Evolutionary conservation across 345 rosid genomes (phyloP), one percentile per base, ranked within the genome.

Genomic region (Citrus glauca): DNA sequence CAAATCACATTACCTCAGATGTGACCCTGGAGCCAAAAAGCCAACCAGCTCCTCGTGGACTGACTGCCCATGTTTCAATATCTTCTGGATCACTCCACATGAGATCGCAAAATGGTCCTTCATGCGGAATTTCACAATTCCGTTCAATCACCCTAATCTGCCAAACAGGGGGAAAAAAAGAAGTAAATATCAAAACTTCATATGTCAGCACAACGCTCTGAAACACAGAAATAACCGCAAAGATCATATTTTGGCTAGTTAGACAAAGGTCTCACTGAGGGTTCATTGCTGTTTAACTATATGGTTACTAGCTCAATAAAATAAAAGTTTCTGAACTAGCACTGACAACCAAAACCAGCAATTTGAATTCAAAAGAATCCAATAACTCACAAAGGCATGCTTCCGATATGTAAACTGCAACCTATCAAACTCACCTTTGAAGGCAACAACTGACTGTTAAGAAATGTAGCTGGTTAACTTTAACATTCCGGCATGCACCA

Each of bases 21-120:
- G 99, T 96, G 71, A 96, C 99, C 88, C 97, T 91, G 80, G 99
- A 92, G 59, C 99, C 99, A 80, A 96, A 96, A 74, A 96, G 98
- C 99, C 99, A 96, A 75, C 99, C 99, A 78, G 99, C 99, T 82
- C 99, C 99, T 71, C 98, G 89, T 40, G 99, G 99, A 86, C 99
- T 96, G 61, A 94, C 98, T 78, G 98, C 99, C 99, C 99, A 96
- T 80, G 98, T 90, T 86, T 96, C 99, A 81, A 96, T 96, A 81
- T 96, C 98, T 89, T 96, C 99, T 74, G 99, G 99, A 85, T 96
- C 99, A 78, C 99, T 96, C 98, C 99, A 94, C 99, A 94, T 96
- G 55, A 96, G 98, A 88, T 96, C 99, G 82, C 99, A 96, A 84
- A 96, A 96, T 66, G 99, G 98, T 66, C 99, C 99, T 90, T 97